These are phyloP conservation scores for Plasmodium ovale DNA, from an alignment of 169 alveolate genomes.

Conservation along the genomic window DNA sequence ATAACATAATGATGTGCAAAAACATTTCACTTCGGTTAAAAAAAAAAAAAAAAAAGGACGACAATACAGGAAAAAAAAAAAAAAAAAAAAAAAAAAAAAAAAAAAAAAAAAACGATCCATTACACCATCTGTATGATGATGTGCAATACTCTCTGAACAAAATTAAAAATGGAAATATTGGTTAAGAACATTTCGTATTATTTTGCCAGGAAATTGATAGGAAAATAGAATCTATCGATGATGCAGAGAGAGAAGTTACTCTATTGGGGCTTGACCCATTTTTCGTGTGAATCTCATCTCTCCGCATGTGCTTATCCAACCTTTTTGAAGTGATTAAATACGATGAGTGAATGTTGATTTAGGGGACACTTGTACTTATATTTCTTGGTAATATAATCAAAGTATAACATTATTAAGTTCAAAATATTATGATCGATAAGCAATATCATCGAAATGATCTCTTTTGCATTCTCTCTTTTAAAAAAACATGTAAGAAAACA, in stretches of 20 bases:
- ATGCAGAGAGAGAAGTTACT: too few species aligned
- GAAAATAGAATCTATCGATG: too few species aligned
- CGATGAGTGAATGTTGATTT: conserved; percentile 31
- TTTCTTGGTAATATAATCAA: conserved; percentile 1
- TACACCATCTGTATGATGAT: too few species aligned
- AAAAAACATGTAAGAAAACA: conserved; percentile 36
- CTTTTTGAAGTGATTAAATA: conserved; percentile 19
- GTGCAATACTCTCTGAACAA: too few species aligned
- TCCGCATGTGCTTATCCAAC: not conserved
- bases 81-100: not conserved
- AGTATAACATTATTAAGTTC: conserved; percentile 15
- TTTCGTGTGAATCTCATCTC: not conserved
- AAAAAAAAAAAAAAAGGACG: not conserved
- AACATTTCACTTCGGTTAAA: too few species aligned
- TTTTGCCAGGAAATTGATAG: too few species aligned
- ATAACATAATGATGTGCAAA: too few species aligned
- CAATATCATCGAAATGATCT: conserved; percentile 15
- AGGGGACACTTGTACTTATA: conserved; percentile 36
- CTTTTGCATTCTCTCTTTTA: conserved; percentile 1
- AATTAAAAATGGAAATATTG: too few species aligned
- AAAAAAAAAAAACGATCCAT: not conserved
- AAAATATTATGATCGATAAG: conserved; percentile 4
- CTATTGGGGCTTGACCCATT: too few species aligned
- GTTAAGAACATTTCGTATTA: too few species aligned
- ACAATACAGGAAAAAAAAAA: not conserved